Evolutionary conservation across 2,329 filamentous ascomycete species (phyloP).

Genomic region (Talaromyces sp.): DNA sequence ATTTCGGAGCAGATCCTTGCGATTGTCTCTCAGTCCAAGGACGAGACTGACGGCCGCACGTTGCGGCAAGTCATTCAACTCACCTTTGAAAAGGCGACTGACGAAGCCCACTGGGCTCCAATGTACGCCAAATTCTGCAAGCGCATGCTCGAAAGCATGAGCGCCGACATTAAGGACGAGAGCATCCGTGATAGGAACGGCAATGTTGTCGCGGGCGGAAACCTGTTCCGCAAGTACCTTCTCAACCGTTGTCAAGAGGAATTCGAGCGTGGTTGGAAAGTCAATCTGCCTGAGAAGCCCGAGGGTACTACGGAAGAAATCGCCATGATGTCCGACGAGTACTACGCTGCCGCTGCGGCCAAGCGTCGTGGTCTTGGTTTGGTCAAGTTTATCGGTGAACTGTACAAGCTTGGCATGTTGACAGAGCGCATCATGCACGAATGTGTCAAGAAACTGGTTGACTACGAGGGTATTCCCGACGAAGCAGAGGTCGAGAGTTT

Average conservation of each 20-base stretch:
- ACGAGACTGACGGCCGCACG: conserved; percentile 88
- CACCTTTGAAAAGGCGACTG: conserved; percentile 97
- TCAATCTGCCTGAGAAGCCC: conserved; percentile 72
- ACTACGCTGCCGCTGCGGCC: conserved; percentile 87
- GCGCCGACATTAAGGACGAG: conserved; percentile 88
- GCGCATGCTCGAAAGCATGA: conserved; percentile 94
- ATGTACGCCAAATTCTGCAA: conserved; percentile 99
- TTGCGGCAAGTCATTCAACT: conserved; percentile 97
- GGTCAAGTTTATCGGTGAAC: conserved; percentile 97
- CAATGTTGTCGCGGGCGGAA: conserved; percentile 83
- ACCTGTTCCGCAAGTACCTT: conserved; percentile 95
- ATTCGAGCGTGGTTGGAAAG: conserved; percentile 96
- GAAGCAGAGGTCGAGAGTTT: conserved; percentile 96
- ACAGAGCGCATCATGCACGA: conserved; percentile 99
- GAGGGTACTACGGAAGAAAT: conserved; percentile 69
- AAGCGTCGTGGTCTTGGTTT: conserved; percentile 96
- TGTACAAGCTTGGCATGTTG: conserved; percentile 98
- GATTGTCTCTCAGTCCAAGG: conserved; percentile 92
- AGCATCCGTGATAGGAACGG: conserved; percentile 87
- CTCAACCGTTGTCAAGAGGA: conserved; percentile 98
- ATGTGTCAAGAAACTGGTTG: conserved; percentile 93
- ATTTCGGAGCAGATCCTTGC: conserved; percentile 88
- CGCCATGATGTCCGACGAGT: conserved; percentile 87
- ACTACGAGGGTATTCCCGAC: conserved; percentile 88
- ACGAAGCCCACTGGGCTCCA: conserved; percentile 95